Evolutionary conservation across 192 early-diverging fungal species (phyloP), one percentile per base, ranked within the genome.

Genomic region (Backusella psychrophila): DNA sequence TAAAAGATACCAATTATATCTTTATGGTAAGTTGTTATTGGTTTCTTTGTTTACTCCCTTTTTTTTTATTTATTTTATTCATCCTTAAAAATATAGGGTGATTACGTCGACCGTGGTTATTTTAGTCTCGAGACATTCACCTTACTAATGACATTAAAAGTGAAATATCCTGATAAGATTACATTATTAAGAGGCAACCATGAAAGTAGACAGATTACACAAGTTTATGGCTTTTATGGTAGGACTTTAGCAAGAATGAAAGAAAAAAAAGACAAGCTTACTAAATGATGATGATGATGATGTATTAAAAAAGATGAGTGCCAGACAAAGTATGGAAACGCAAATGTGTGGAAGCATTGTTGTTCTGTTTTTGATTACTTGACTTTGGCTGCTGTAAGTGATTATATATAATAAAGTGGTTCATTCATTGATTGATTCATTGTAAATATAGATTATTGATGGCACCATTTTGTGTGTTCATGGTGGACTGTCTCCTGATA

Each of bases 21-120:
- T 99, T 99, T 82, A 98, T 99, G 96, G 94, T 96, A 74, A 35
- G 19, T 29, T 15, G 1, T 26, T 33, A 63, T 63, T 63, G 56
- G 23, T 63, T 63, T 26, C 21, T 63, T 63, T 14, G 11, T 63
- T 59, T 35, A 17, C 19, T 23, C 46, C 15, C 19, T 56, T 29
- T 41, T n/a, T 33, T 33, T 11, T 79, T 29, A 66, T 38, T 71
- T 36, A 67, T 33, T 33, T 71, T 69, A 19, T 34, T 69, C 12
- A 49, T 23, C 23, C 26, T 26, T 26, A 15, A 23, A 33, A 31
- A 11, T 9, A 29, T 65, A 95, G 93, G 97, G 97, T n/a, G 97
- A 99, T 83, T 99, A 97, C 87, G 97, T 99, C 5, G 97, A 99
- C 87, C 93, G 97, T 72, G 97, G 97, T 42, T 98, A 97, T 87